These are phyloP conservation scores for Mycosphaerella arachidis DNA, from an alignment of 2,329 filamentous ascomycete genomes.

Conservation along the genomic window DNA sequence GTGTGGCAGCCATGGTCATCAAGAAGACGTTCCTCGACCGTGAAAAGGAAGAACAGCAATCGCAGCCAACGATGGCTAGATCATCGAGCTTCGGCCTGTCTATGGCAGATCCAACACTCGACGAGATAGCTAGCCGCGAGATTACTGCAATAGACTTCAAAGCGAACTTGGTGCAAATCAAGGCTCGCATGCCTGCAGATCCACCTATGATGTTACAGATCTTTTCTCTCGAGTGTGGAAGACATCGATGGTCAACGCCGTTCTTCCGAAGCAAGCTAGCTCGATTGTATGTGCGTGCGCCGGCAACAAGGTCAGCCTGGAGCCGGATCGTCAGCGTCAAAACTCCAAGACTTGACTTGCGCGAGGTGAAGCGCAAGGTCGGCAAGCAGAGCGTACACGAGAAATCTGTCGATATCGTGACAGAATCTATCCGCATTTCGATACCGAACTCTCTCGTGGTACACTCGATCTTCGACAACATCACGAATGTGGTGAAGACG, in stretches of 20 bases:
- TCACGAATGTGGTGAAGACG: slow-evolving; percentile 82
- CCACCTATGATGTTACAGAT: slow-evolving; percentile 89
- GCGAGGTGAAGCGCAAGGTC: slow-evolving; percentile 68
- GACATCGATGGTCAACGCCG: slow-evolving; percentile 81
- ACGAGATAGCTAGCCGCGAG: slow-evolving; percentile 48
- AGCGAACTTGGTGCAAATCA: slow-evolving; percentile 76
- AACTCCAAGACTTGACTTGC: slow-evolving; percentile 71
- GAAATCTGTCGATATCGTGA: slow-evolving; percentile 74
- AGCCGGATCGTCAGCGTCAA: slow-evolving; percentile 81
- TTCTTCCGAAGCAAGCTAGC: slow-evolving; percentile 73
- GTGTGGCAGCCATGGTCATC: slow-evolving; percentile 73
- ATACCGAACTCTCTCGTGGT: slow-evolving; percentile 89
- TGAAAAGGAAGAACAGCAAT: slow-evolving; percentile 14
- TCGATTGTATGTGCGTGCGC: slow-evolving; percentile 82
- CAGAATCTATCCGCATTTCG: slow-evolving; percentile 80
- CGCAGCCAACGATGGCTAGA: slow-evolving; percentile 12
- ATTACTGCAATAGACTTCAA: slow-evolving; percentile 78
- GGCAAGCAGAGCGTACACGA: slow-evolving; percentile 57
- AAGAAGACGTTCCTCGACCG: slow-evolving; percentile 39
- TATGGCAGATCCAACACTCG: slow-evolving; percentile 20
- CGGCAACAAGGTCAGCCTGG: slow-evolving; percentile 79
- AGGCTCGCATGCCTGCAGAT: slow-evolving; percentile 81
- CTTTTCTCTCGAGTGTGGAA: slow-evolving; percentile 74
- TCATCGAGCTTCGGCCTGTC: slow-evolving; percentile 23
- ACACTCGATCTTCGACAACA: slow-evolving; percentile 88